Conservation (phyloP, 2,329 filamentous ascomycete genomes). For the Immersiporthe knoxdaviesiana region DNA sequence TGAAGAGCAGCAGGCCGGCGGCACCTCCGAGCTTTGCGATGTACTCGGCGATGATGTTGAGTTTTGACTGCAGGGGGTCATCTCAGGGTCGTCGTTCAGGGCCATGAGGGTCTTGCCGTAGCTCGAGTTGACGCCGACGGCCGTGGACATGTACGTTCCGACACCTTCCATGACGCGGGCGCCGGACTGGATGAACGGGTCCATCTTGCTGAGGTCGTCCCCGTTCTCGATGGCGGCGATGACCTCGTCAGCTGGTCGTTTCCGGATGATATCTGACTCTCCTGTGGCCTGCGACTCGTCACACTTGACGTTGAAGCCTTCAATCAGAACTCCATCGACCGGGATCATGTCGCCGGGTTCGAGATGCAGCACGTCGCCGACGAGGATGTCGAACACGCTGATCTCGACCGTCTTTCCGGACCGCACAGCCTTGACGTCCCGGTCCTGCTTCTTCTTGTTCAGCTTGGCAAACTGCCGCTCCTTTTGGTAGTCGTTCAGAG, state of each 20-base stretch:
- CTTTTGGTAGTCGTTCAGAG: constrained; percentile 79
- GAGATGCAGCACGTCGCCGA: constrained; percentile 72
- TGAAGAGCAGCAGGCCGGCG: constrained; percentile 78
- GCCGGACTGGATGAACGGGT: constrained; percentile 85
- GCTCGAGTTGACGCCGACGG: constrained; percentile 72
- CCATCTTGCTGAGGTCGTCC: constrained; percentile 70
- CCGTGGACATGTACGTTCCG: constrained; percentile 74
- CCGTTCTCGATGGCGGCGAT: constrained; percentile 69
- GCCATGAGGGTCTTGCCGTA: constrained; percentile 78
- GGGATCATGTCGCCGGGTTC: constrained; percentile 76
- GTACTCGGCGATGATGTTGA: constrained; percentile 75
- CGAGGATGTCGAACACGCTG: constrained; percentile 70
- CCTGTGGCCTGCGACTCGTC: constrained; percentile 81
- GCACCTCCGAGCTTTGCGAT: constrained; percentile 78
- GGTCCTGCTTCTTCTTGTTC: constrained; percentile 79
- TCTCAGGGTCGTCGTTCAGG: constrained; percentile 72
- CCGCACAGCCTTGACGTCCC: constrained; percentile 71
- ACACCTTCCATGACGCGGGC: constrained; percentile 77
- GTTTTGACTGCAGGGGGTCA: constrained; percentile 75
- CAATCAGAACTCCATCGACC: constrained; percentile 73
- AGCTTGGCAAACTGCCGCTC: constrained; percentile 78
- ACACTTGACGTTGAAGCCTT: constrained; percentile 75
- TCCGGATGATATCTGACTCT: constrained; percentile 76
- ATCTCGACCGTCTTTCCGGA: constrained; percentile 72
- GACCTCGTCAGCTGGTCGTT: constrained; percentile 68